Evolutionary conservation across 2,329 filamentous ascomycete genomes (phyloP), one percentile per base, ranked within the genome.

Genomic region (Basipetospora chlamydospora): DNA sequence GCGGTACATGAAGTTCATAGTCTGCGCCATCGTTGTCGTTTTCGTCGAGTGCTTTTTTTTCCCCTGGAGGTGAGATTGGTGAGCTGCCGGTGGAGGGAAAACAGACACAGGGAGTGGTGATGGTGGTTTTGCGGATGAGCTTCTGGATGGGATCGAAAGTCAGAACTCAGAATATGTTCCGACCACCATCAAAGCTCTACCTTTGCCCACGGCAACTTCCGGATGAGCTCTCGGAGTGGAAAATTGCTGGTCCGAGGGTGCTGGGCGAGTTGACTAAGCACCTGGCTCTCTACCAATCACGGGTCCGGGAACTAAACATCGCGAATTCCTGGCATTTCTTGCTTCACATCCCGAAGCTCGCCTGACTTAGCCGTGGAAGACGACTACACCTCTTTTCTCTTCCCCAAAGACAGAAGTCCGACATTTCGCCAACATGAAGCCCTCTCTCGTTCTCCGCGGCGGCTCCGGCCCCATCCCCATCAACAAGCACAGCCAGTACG

Each of bases 1-100:
- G 48, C 68, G 68, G 63, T 79, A 83, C 52, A 80, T 56, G 45
- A 64, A 56, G 51, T 67, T 67, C 46, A 85, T 67, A 32, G 40
- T 36, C 31, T 41, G 40, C 39, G 43, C 43, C 43, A 44, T 44
- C 31, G 28, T 40, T 22, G 9, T 15, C 15, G 28, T 15, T 29
- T 29, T 5, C 12, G 28, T n/a, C n/a, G n/a, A n/a, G n/a, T n/a
- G n/a, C n/a, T n/a, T n/a, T n/a, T n/a, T n/a, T n/a, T n/a, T n/a
- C n/a, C n/a, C n/a, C n/a, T 7, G 28, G 28, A 17, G 28, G 20
- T 20, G 16, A 10, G n/a, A 15, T 15, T 31, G n/a, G 12, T 31
- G 11, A 9, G 15, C 15, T 18, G n/a, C 12, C 8, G 16, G 23
- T 16, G 28, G 29, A 10, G 11, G 17, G 32, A 26, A 21, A 13